A percentile compares a stretch with the other conserved stretches of the same genome.
phyloP scores from a whole-genome alignment of 2,329 filamentous ascomycete genomes.

The Metarhizium sp. region DNA sequence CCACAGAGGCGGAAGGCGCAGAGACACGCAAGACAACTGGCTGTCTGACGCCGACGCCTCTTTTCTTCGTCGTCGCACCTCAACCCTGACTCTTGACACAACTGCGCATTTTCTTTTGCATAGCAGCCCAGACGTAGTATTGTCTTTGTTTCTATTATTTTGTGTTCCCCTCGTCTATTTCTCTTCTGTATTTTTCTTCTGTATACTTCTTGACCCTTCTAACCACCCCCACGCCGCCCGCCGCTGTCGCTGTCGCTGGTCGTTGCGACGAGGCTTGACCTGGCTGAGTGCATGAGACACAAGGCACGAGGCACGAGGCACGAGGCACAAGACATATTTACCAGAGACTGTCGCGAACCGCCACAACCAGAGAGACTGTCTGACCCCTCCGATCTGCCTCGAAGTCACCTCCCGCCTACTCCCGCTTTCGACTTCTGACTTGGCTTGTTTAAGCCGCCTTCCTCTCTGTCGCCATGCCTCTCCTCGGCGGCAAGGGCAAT shows the following conservation, averaged over 20 bases:
- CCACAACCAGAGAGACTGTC: not conserved
- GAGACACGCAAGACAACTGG: not conserved
- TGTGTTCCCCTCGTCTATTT: not conserved
- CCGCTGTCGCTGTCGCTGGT: not conserved
- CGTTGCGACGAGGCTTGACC: not conserved
- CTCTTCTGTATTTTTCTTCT: not conserved
- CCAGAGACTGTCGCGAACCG: not conserved
- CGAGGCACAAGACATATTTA: not conserved
- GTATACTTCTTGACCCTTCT: not conserved
- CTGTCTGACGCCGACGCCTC: not conserved
- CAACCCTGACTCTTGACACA: not conserved
- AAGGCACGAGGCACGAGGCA: not conserved
- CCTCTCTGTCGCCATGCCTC: slow-evolving; percentile 20
- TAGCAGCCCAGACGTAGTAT: not conserved
- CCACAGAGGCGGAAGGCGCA: no score
- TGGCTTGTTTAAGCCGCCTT: not conserved
- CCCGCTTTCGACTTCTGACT: not conserved
- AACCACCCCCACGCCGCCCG: not conserved
- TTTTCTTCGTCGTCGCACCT: not conserved
- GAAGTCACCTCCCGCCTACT: not conserved
- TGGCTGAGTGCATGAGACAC: not conserved
- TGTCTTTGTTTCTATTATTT: not conserved
- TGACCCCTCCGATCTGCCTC: not conserved
- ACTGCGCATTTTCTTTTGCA: not conserved
- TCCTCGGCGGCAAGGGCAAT: slow-evolving; percentile 32